Conservation (phyloP, 2,329 filamentous ascomycete species). For the Cladophialophora bantiana region DNA sequence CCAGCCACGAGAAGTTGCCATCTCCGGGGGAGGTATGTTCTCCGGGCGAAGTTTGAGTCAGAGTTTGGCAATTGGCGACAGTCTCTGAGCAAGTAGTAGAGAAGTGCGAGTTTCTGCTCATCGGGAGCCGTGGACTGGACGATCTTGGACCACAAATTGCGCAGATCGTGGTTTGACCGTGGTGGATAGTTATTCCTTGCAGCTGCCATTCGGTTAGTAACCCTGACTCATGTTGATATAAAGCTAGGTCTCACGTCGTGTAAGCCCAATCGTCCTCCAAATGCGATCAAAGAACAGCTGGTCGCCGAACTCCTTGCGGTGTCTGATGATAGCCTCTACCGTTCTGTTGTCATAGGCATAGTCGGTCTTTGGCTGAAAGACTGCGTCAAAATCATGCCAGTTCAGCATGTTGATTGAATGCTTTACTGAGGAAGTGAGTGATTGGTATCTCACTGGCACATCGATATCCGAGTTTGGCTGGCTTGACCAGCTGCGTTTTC, state of each 20-base stretch:
- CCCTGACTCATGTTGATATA: neutral
- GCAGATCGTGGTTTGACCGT: conserved; percentile 70
- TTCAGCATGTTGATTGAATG: conserved; percentile 60
- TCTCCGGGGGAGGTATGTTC: conserved; percentile 72
- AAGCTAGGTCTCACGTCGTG: conserved; percentile 62
- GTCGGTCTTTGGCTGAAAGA: conserved; percentile 68
- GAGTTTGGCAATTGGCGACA: conserved; percentile 63
- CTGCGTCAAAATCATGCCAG: conserved; percentile 70
- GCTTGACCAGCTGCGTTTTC: neutral
- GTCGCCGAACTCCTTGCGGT: conserved; percentile 72
- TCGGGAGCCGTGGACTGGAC: conserved; percentile 68
- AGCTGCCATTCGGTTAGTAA: conserved; percentile 40
- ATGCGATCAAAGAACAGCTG: conserved; percentile 82
- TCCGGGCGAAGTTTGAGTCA: conserved; percentile 65
- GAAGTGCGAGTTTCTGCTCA: conserved; percentile 80
- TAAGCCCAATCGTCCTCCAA: conserved; percentile 71
- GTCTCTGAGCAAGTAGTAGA: conserved; percentile 85
- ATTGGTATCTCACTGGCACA: neutral
- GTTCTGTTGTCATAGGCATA: conserved; percentile 69
- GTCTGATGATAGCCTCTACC: conserved; percentile 68
- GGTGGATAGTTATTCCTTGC: conserved; percentile 76
- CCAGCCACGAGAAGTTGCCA: conserved; percentile 84
- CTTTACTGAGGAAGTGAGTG: neutral
- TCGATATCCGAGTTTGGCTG: neutral
- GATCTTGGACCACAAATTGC: conserved; percentile 73